Evolutionary conservation across 2,329 filamentous ascomycete species (phyloP), one percentile per base, ranked within the genome.

Genomic region (Stenocarpella maydis): DNA sequence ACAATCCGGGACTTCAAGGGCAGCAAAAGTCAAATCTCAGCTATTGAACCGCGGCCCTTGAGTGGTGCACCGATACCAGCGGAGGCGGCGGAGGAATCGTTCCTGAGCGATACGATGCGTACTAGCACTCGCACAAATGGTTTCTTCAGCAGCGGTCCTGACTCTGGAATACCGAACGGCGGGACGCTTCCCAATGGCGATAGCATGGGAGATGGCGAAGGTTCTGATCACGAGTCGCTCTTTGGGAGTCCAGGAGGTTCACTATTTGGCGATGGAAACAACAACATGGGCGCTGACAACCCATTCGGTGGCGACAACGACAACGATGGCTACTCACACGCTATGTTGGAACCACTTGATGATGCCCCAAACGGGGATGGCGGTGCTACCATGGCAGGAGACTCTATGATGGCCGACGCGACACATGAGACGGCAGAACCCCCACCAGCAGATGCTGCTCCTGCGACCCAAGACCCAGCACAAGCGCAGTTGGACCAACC

Each of bases 241-340:
- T 98, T 98, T 76, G 92, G 92, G 0, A 94, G 93, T 74, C 89
- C 90, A 24, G 89, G 87, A 0, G 94, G 94, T 55, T 97, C 94
- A 2, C 84, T 99, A 1, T 99, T 98, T 77, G 96, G 95, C 2
- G 94, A 97, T 73, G 78, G 90, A 80, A 77, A 85, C 79, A 78
- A 74, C 8, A 68, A 71, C 28, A 69, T 71, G 50, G 69, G 69
- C 4, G 65, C 53, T 1, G 72, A 86, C 79, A 77, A 86, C 28
- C 90, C 88, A 5, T 97, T 94, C 77, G 92, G 88, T 0, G 90
- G 92, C 15, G 94, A 97, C 52, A 94, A 97, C 49, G 94, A 97
- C 69, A 91, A 94, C 74, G 92, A 95, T 73, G 52, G 54, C 5
- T 54, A 67, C 21, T 49, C 65, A 3, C 84, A 90, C 68, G 91